Evolutionary conservation across 176 grass and related monocot species (phyloP).

Genomic region (Phoenix roebelenii): DNA sequence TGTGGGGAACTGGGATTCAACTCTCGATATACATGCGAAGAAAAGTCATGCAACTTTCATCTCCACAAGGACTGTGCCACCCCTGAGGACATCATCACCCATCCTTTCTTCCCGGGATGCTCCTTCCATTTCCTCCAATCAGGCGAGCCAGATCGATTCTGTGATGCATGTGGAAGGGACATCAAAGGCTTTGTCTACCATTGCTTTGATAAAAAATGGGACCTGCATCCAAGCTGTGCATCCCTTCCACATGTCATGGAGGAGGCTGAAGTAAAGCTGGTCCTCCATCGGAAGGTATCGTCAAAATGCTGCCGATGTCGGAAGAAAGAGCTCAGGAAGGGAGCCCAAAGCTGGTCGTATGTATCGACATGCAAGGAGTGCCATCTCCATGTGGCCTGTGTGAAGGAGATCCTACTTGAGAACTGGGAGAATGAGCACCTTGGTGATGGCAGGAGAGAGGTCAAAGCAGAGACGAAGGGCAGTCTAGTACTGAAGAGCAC

Average conservation of each 20-base stretch:
- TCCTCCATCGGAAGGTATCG: background rate
- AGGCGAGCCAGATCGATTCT: background rate
- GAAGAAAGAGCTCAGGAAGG: background rate
- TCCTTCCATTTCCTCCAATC: background rate
- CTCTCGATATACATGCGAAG: background rate
- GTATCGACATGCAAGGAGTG: background rate
- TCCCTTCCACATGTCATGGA: background rate
- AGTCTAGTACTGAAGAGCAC: background rate
- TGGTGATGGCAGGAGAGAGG: background rate
- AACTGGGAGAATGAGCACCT: background rate
- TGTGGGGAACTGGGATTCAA: background rate
- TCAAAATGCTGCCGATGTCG: background rate
- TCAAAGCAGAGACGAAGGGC: background rate
- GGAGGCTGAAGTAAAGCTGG: background rate
- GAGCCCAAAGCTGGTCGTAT: background rate
- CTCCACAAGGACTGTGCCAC: background rate
- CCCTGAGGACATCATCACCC: background rate
- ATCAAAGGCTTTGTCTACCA: constrained; percentile 5
- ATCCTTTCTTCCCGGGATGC: constrained; percentile 2
- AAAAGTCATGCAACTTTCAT: background rate
- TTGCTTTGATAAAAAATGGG: background rate
- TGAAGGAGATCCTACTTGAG: background rate
- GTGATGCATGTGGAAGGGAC: background rate
- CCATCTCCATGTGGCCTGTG: background rate
- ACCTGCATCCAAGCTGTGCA: background rate